Evolutionary conservation across 306 rosid species (phyloP).

Genomic region (Oxytropis ochrocephala): DNA sequence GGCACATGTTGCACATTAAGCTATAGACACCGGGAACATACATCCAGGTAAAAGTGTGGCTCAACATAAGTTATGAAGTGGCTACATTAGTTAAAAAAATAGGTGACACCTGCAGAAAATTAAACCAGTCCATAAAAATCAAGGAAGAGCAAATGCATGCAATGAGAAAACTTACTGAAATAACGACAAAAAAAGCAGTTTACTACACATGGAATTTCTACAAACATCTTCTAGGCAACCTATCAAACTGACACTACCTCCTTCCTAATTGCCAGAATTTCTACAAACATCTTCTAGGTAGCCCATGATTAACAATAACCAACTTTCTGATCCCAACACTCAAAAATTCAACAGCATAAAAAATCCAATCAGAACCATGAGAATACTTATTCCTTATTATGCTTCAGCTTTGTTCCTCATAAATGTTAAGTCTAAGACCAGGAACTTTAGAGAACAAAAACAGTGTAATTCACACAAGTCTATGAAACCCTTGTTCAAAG

Average conservation of each 20-base stretch:
- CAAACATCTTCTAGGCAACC: background rate
- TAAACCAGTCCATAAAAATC: background rate
- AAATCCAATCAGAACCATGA: background rate
- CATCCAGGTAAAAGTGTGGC: constrained; percentile 8
- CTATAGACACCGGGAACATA: background rate
- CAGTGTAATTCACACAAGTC: too few relatives aligned
- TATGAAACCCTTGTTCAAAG: background rate
- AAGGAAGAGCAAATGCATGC: background rate
- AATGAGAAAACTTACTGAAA: background rate
- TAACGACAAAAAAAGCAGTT: background rate
- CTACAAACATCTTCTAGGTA: too few relatives aligned
- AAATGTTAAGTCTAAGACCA: too few relatives aligned
- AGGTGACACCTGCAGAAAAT: background rate
- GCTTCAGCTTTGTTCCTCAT: background rate
- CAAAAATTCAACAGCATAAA: background rate
- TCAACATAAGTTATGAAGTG: background rate
- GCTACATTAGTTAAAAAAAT: background rate
- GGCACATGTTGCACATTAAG: background rate
- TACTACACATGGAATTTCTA: background rate
- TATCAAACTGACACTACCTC: background rate
- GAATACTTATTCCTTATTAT: background rate
- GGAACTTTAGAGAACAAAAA: too few relatives aligned
- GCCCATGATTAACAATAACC: background rate
- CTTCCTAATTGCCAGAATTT: background rate
- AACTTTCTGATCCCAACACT: background rate